Conservation (phyloP, 306 rosid species). For the Acacia acuminata region DNA sequence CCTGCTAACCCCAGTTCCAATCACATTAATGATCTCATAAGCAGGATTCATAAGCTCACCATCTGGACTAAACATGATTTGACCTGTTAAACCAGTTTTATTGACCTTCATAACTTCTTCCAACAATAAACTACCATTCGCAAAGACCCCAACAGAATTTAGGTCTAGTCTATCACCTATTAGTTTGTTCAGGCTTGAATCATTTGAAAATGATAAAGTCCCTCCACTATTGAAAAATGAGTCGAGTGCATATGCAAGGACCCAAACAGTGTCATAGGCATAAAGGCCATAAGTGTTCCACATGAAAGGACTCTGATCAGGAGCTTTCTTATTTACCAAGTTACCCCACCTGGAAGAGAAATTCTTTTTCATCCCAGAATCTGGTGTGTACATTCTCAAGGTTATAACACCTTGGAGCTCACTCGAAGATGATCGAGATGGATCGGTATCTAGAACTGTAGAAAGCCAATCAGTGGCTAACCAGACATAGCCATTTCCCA, state of each 20-base stretch:
- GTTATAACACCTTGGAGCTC: constrained; percentile 67
- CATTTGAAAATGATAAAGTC: constrained; percentile 57
- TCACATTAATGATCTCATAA: constrained; percentile 70
- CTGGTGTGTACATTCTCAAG: constrained; percentile 60
- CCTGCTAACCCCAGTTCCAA: constrained; percentile 60
- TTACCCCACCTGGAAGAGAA: constrained; percentile 63
- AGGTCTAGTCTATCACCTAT: constrained; percentile 43
- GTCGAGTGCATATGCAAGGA: constrained; percentile 68
- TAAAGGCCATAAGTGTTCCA: constrained; percentile 54
- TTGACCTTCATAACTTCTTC: constrained; percentile 45
- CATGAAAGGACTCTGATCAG: constrained; percentile 37
- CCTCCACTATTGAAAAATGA: constrained; percentile 54
- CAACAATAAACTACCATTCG: constrained; percentile 49
- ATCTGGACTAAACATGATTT: constrained; percentile 41
- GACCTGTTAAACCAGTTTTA: constrained; percentile 67
- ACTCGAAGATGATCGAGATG: constrained; percentile 36
- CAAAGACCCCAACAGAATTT: constrained; percentile 53
- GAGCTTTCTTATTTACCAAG: constrained; percentile 38
- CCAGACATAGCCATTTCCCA: constrained; percentile 79
- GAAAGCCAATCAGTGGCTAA: constrained; percentile 76
- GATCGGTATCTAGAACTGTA: constrained; percentile 50
- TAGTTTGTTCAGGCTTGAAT: constrained; percentile 39
- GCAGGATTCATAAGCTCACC: constrained; percentile 55
- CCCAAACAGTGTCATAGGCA: constrained; percentile 83
- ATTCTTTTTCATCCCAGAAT: constrained; percentile 48